Percentiles rank a stretch among this genome's conserved stretches.
Evolutionary conservation across 2,329 filamentous ascomycete genomes (phyloP).

Genomic region (Aspergillus chevalieri): DNA sequence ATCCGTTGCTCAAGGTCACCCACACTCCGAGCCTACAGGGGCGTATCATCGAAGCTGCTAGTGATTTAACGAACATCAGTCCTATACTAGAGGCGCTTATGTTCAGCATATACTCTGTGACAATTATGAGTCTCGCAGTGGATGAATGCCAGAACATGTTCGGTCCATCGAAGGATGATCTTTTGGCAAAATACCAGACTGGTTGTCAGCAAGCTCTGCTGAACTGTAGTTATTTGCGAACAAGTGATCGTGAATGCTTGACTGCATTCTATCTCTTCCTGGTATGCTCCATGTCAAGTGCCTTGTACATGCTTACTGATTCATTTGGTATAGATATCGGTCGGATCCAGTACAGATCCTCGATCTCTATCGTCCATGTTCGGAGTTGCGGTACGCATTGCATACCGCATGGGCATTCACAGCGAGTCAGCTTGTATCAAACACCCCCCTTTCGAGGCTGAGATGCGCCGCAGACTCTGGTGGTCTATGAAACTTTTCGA

Average conservation of each 20-base stretch:
- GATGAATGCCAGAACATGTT: conserved; percentile 47
- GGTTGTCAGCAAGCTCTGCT: conserved; percentile 44
- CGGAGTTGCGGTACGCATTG: conserved; percentile 61
- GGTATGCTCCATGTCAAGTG: conserved; percentile 37
- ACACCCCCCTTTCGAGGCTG: conserved; percentile 52
- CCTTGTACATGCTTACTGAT: neutral
- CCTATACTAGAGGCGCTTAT: conserved; percentile 60
- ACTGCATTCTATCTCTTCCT: conserved; percentile 51
- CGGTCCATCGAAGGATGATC: conserved; percentile 30
- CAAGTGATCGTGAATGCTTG: conserved; percentile 40
- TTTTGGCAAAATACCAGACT: conserved; percentile 39
- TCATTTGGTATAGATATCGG: conserved; percentile 45
- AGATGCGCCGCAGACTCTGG: conserved; percentile 67
- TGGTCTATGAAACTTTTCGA: conserved; percentile 67
- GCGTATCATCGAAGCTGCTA: conserved; percentile 58
- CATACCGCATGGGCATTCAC: conserved; percentile 63
- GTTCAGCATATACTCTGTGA: conserved; percentile 60
- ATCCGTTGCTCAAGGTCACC: conserved; percentile 62
- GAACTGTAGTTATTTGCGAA: conserved; percentile 39
- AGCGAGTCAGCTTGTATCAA: conserved; percentile 50
- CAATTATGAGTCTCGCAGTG: conserved; percentile 50
- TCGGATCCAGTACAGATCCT: conserved; percentile 56
- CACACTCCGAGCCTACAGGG: conserved; percentile 61
- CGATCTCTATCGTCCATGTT: conserved; percentile 54
- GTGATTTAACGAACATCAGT: conserved; percentile 49